Evolutionary conservation across 1,139 yeast species (phyloP).

Genomic region (Geotrichum australiense): DNA sequence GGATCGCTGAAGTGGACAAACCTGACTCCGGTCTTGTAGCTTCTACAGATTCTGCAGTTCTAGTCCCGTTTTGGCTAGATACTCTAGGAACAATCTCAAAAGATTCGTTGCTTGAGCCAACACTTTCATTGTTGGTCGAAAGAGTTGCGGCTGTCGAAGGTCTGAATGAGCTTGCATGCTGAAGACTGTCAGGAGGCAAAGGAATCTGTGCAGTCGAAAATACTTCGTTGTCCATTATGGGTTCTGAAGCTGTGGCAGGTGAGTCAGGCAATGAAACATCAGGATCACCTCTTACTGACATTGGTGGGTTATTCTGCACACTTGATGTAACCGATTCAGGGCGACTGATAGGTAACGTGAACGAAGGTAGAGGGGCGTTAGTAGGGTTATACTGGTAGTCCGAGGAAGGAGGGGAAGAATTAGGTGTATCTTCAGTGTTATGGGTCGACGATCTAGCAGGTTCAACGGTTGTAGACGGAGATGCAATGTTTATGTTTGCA

Average conservation of each 20-base stretch:
- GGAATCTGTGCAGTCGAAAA: constrained; percentile 7
- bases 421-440: constrained; percentile 46
- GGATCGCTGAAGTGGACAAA: not conserved
- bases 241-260: constrained; percentile 29
- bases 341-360: constrained; percentile 47
- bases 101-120: constrained; percentile 9
- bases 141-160: too few relatives aligned
- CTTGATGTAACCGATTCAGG: constrained; percentile 85
- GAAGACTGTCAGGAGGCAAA: constrained; percentile 8
- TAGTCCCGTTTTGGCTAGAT: not conserved
- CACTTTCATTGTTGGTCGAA: not conserved
- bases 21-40: constrained; percentile 6
- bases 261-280: constrained; percentile 59
- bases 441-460: constrained; percentile 38
- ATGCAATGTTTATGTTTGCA: constrained; percentile 26
- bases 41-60: constrained; percentile 12
- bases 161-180: too few relatives aligned
- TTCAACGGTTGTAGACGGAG: constrained; percentile 29
- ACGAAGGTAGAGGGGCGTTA: constrained; percentile 34
- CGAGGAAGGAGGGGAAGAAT: constrained; percentile 50
- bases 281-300: constrained; percentile 76
- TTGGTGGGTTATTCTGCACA: constrained; percentile 85
- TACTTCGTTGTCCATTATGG: not conserved
- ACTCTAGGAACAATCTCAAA: constrained; percentile 15
- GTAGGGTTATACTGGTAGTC: constrained; percentile 32